Evolutionary conservation across 495 filamentous ascomycete genomes (phyloP), one percentile per base, ranked within the genome.

Genomic region (Rhizodiscina lignyota): DNA sequence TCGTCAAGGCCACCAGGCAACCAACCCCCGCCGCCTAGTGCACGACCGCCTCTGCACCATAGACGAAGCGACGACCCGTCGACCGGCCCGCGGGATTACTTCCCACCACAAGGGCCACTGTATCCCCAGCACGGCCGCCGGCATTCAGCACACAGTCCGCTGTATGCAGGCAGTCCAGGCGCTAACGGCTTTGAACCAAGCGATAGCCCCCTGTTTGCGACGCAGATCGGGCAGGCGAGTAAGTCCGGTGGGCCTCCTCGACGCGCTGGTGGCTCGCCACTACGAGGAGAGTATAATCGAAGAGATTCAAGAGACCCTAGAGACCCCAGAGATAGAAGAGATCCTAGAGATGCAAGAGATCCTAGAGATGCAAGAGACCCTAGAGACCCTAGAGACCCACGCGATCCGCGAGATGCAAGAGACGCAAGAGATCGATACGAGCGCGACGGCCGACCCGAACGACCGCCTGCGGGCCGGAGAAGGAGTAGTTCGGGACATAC

Each of bases 31-130:
- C 39, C 26, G 26, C 21, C 29, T 4, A 35, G 34, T 13, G 28
- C 38, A 21, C 20, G 21, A 5, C 33, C 37, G 6, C 43, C 35
- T 29, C 45, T 55, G 16, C 32, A 49, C 6, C 52, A 54, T 17
- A 37, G 43, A 8, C 37, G 47, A 11, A 49, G 43, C 39, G 50
- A 54, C 34, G 54, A 58, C 11, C 54, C 52, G 1, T 45, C 56
- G 12, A 45, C 46, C 6, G 45, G 37, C 12, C 50, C 50, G 15
- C 38, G 41, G 10, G 51, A 57, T 18, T 45, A 52, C 41, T 44
- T 48, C 36, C 45, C 53, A 23, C 43, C n/a, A n/a, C n/a, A n/a
- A n/a, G n/a, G 40, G 35, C 40, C 45, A 36, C 15, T 21, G 8
- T 21, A 38, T 5, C 22, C 40, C 21, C 28, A 36, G 0, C 18